phyloP scores from a whole-genome alignment of 768 basidiomycete species.

The Russula compacta region DNA sequence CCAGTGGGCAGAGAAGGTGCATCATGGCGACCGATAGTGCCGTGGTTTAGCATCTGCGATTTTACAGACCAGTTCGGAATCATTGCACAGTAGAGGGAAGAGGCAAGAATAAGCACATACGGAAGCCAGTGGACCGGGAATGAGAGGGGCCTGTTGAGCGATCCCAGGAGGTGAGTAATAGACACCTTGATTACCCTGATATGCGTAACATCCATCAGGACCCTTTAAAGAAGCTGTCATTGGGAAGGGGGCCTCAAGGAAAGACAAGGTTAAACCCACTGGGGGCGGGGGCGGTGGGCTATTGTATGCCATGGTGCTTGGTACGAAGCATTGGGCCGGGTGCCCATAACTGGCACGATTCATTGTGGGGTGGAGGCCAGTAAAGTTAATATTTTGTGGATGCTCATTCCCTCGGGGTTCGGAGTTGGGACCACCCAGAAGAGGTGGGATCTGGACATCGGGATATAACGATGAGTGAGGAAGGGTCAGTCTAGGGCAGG shows the following conservation, averaged over 20 bases:
- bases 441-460: too few relatives aligned
- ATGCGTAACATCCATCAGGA: background rate
- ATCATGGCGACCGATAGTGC: background rate
- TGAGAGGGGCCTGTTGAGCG: too few relatives aligned
- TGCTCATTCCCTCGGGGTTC: too few relatives aligned
- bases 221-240: background rate
- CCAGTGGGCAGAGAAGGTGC: background rate
- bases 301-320: too few relatives aligned
- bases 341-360: too few relatives aligned
- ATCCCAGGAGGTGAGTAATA: too few relatives aligned
- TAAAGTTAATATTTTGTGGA: too few relatives aligned
- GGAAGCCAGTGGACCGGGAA: background rate
- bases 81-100: background rate
- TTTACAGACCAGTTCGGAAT: background rate
- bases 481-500: too few relatives aligned
- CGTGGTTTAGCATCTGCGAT: background rate
- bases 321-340: too few relatives aligned
- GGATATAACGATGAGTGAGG: too few relatives aligned
- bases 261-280: background rate
- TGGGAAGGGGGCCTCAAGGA: background rate
- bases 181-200: background rate
- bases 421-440: too few relatives aligned
- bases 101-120: background rate
- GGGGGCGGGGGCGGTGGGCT: background rate
- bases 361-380: too few relatives aligned